Conservation (phyloP, 768 basidiomycete genomes). For the Boletus subparvulus region DNA sequence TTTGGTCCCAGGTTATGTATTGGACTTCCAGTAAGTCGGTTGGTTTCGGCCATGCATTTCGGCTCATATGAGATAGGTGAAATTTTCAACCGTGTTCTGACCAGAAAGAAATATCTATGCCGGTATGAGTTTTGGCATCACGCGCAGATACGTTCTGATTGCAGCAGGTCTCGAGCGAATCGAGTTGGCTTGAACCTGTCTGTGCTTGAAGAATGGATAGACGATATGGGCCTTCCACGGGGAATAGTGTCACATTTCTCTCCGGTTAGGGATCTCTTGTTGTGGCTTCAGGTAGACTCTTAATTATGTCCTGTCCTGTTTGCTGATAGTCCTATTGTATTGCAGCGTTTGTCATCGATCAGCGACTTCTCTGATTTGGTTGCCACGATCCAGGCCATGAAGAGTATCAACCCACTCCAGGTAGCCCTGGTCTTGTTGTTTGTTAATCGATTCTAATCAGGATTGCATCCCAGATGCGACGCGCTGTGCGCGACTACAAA, state of each 20-base stretch:
- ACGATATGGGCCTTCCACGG: slow-evolving; percentile 72
- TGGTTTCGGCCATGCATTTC: background rate
- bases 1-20: slow-evolving; percentile 98
- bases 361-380: slow-evolving; percentile 85
- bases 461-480: slow-evolving; percentile 64
- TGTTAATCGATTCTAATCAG: background rate
- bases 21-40: slow-evolving; percentile 87
- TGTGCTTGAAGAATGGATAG: slow-evolving; percentile 89
- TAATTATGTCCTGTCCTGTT: background rate
- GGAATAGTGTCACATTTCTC: slow-evolving; percentile 80
- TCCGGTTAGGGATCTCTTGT: slow-evolving; percentile 79
- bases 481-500: slow-evolving; percentile 89
- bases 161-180: slow-evolving; percentile 67
- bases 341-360: slow-evolving; percentile 82
- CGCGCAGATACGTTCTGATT: slow-evolving; percentile 8
- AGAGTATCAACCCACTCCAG: slow-evolving; percentile 88
- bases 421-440: slow-evolving; percentile 35
- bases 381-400: slow-evolving; percentile 86
- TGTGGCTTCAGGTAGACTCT: slow-evolving; percentile 73
- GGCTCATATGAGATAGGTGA: slow-evolving; percentile 52
- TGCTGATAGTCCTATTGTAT: background rate
- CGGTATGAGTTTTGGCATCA: slow-evolving; percentile 46
- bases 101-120: slow-evolving; percentile 94
- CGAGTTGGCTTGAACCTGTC: slow-evolving; percentile 89
- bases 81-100: slow-evolving; percentile 80